Evolutionary conservation across 305 asterid species (phyloP).

Genomic region (Fraxinus ornus): DNA sequence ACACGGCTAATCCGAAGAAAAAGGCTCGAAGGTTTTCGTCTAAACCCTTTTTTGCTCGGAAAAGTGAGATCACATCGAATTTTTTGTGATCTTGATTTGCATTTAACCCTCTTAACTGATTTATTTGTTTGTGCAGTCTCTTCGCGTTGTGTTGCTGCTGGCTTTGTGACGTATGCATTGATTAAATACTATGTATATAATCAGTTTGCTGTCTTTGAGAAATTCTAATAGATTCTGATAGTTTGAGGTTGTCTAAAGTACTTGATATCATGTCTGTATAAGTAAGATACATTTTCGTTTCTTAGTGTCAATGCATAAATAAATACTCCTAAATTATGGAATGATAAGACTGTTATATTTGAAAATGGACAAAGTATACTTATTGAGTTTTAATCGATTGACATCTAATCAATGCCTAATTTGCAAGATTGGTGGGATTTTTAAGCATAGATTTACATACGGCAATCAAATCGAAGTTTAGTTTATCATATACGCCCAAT

Average conservation of each 20-base stretch:
- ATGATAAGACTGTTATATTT: not conserved
- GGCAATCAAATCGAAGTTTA: not conserved
- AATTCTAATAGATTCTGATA: not conserved
- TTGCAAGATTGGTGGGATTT: not conserved
- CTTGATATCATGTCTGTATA: not conserved
- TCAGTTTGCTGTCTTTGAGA: not conserved
- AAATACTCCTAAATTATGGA: not conserved
- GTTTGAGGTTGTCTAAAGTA: not conserved
- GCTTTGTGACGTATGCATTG: constrained; percentile 23
- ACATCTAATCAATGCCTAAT: not conserved
- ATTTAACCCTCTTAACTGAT: not conserved
- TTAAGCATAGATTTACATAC: not conserved
- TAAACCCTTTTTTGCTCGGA: not conserved
- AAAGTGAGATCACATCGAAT: not conserved
- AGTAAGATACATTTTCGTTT: not conserved
- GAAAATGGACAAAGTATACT: not conserved
- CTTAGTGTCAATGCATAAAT: not conserved
- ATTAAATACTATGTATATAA: not conserved
- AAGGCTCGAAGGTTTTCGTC: not conserved
- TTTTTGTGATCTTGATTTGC: not conserved
- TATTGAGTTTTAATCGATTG: not conserved
- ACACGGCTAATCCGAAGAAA: not conserved
- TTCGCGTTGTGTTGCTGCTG: constrained; percentile 32
- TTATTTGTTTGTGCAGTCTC: constrained; percentile 23
- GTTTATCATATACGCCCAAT: not conserved